Evolutionary conservation across 345 rosid genomes (phyloP).

Genomic region (Euphorbia peplus): DNA sequence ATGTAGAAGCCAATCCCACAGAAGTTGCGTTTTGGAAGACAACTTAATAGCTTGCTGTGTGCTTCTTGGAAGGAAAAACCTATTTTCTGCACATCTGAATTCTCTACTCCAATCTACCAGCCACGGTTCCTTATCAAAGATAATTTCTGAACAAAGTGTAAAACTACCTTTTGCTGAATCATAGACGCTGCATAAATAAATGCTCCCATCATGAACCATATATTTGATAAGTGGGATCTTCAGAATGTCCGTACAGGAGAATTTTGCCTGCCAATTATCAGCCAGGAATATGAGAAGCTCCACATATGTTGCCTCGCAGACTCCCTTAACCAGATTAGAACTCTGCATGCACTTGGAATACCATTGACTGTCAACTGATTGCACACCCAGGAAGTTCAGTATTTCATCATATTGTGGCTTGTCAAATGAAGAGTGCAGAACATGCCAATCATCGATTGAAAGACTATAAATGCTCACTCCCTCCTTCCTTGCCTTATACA

Average conservation of each 20-base stretch:
- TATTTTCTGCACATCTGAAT: conserved; percentile 34
- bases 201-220: conserved; percentile 33
- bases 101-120: conserved; percentile 53
- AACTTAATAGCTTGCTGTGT: conserved; percentile 34
- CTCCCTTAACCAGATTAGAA: conserved; percentile 46
- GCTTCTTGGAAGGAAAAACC: conserved; percentile 43
- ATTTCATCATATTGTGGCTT: conserved; percentile 25
- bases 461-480: conserved; percentile 52
- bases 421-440: conserved; percentile 52
- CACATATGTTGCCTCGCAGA: conserved; percentile 45
- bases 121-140: conserved; percentile 29
- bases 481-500: conserved; percentile 45
- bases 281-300: conserved; percentile 51
- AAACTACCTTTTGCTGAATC: background rate
- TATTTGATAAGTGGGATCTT: conserved; percentile 52
- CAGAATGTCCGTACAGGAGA: conserved; percentile 28
- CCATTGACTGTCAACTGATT: conserved; percentile 44
- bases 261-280: conserved; percentile 45
- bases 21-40: conserved; percentile 14
- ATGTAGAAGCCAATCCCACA: conserved; percentile 43
- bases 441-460: conserved; percentile 52
- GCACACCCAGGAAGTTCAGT: conserved; percentile 52
- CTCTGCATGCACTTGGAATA: conserved; percentile 57
- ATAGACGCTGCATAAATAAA: conserved; percentile 32
- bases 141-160: conserved; percentile 24